A percentile compares a stretch with the other conserved stretches of the same genome.
phyloP scores from a whole-genome alignment of 177 flowering plant species.

The Tripterygium wilfordii region DNA sequence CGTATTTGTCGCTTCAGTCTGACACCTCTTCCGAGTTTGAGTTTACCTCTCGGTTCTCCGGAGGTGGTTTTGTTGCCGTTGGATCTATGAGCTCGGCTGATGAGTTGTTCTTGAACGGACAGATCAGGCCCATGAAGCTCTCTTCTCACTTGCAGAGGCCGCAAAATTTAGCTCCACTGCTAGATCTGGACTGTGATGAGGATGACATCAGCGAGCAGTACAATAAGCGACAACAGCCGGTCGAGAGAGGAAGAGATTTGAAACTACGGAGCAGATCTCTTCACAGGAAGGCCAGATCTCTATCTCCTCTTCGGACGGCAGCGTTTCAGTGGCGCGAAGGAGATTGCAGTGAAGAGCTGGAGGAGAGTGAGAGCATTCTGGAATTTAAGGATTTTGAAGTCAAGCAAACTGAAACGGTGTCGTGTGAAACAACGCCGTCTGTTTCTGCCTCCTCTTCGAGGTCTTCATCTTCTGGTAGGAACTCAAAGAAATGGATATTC shows the following conservation, averaged over 20 bases:
- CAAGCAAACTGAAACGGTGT: background rate
- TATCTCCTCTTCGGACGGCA: constrained; percentile 41
- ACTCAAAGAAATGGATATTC: constrained; percentile 33
- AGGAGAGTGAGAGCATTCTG: constrained; percentile 3
- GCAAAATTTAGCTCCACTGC: constrained; percentile 38
- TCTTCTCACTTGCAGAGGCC: constrained; percentile 53
- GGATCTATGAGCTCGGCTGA: constrained; percentile 71
- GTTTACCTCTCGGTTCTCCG: constrained; percentile 41
- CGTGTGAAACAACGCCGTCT: constrained; percentile 23
- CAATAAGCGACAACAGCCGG: constrained; percentile 8
- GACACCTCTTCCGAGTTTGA: constrained; percentile 59
- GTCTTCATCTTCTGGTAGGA: constrained; percentile 23
- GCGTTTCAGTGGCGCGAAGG: constrained; percentile 30
- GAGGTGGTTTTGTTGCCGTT: constrained; percentile 10
- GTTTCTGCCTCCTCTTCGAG: constrained; percentile 48
- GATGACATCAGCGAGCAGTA: constrained; percentile 16
- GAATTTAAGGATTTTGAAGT: constrained; percentile 5
- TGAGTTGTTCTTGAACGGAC: constrained; percentile 70
- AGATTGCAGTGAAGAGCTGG: constrained; percentile 11
- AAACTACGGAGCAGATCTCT: constrained; percentile 35
- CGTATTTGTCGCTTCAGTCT: background rate
- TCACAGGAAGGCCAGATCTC: constrained; percentile 56
- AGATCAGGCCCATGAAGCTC: constrained; percentile 74
- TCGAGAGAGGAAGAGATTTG: constrained; percentile 43
- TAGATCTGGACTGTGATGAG: constrained; percentile 45